phyloP scores from a whole-genome alignment of 2,329 filamentous ascomycete genomes.

The Ceratocystis variospora region DNA sequence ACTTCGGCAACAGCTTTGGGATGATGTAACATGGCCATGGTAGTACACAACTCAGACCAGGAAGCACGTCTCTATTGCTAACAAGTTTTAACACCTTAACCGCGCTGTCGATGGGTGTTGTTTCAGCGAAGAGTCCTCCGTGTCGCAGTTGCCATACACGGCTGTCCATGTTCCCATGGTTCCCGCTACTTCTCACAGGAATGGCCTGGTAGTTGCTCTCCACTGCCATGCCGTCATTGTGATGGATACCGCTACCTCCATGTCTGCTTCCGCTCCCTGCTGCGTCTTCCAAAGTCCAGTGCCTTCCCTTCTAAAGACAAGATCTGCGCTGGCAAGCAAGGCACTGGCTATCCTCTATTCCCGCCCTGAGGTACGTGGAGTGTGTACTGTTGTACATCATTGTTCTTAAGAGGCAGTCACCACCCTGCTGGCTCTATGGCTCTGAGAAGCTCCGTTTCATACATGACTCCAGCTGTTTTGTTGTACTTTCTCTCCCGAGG shows the following conservation, averaged over 20 bases:
- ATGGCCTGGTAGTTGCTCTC: not conserved
- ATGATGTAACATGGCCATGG: conserved; percentile 3
- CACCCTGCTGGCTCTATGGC: not conserved
- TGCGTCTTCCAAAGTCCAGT: conserved; percentile 1
- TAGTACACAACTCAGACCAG: not conserved
- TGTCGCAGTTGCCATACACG: not conserved
- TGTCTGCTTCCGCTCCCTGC: not conserved
- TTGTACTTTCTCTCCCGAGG: not conserved
- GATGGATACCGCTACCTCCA: conserved; percentile 3
- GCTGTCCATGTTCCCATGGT: not conserved
- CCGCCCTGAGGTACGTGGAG: not conserved
- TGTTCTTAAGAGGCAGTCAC: not conserved
- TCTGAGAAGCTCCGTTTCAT: not conserved
- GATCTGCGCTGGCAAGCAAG: not conserved
- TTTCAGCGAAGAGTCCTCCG: not conserved
- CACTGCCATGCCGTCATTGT: not conserved
- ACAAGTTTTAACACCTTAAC: no score
- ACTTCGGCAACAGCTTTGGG: not conserved
- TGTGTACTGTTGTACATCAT: not conserved
- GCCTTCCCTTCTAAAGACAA: not conserved
- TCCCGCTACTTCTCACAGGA: not conserved
- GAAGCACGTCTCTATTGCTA: not conserved
- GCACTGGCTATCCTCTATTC: not conserved
- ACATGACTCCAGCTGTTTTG: not conserved
- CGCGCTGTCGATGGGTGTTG: no score